These are phyloP conservation scores for Cadophora sp. DNA, from an alignment of 2,329 filamentous ascomycete species.

Conservation along the genomic window DNA sequence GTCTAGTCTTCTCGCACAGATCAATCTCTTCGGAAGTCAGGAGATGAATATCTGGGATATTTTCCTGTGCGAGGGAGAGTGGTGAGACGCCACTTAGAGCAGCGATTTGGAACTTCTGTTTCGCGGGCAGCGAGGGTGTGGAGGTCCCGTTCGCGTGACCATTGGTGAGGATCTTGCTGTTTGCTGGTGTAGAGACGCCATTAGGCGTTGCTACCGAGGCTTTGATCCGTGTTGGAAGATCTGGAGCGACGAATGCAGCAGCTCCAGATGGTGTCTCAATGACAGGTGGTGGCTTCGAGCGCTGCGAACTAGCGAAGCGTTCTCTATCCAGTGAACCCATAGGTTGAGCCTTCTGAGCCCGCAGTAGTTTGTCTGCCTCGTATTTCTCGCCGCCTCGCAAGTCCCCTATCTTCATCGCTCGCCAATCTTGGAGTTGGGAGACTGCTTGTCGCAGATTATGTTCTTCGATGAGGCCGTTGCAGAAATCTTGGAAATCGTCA, in stretches of 20 bases:
- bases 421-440: constrained; percentile 91
- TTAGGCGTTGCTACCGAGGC: constrained; percentile 6
- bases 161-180: constrained; percentile 58
- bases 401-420: constrained; percentile 81
- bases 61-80: constrained; percentile 57
- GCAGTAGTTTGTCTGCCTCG: constrained; percentile 82
- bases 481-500: constrained; percentile 86
- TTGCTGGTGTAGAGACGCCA: constrained; percentile 55
- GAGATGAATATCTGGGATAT: constrained; percentile 81
- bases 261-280: constrained; percentile 76
- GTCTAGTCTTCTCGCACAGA: constrained; percentile 80
- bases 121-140: constrained; percentile 42
- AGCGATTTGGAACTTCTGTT: constrained; percentile 59
- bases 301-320: constrained; percentile 73
- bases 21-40: constrained; percentile 84
- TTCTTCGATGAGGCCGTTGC: constrained; percentile 86
- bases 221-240: constrained; percentile 68
- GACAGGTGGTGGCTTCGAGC: constrained; percentile 67
- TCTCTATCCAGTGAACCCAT: constrained; percentile 87
- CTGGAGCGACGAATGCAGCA: constrained; percentile 77
- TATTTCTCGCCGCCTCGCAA: constrained; percentile 89
- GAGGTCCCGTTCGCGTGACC: constrained; percentile 52
- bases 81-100: constrained; percentile 53
- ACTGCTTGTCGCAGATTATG: constrained; percentile 92
- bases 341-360: constrained; percentile 73